Conservation (phyloP, 805 yeast species). For the Wickerhamomyces rabaulensis region DNA sequence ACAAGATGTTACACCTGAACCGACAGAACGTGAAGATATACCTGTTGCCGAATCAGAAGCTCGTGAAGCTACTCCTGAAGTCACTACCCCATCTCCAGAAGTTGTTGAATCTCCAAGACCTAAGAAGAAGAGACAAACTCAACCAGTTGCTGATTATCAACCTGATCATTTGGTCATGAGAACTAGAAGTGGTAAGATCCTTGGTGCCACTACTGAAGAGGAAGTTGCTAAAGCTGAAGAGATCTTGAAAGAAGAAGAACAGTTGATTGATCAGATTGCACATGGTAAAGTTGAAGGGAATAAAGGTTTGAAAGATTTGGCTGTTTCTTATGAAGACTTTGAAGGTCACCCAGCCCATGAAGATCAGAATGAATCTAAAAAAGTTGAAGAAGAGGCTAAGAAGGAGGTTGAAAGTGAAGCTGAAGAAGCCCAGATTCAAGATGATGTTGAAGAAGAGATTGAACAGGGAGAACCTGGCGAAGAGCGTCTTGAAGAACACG, state of each 20-base stretch:
- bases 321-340: slow-evolving; percentile 10
- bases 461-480: slow-evolving; percentile 2
- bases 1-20: not conserved
- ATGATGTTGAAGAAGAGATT: slow-evolving; percentile 3
- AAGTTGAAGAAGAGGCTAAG: not conserved
- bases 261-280: slow-evolving; percentile 16
- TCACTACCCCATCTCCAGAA: not conserved
- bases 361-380: not conserved
- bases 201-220: slow-evolving; percentile 24
- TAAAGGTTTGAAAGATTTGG: slow-evolving; percentile 8
- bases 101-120: not conserved
- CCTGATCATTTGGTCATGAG: slow-evolving; percentile 20
- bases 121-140: not conserved
- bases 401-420: too few species aligned
- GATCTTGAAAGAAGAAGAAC: slow-evolving; percentile 16
- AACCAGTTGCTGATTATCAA: not conserved
- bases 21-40: not conserved
- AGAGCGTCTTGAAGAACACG: not conserved
- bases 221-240: slow-evolving; percentile 20
- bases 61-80: not conserved
- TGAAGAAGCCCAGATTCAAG: not conserved
- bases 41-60: not conserved
- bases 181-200: slow-evolving; percentile 26
- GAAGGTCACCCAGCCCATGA: slow-evolving; percentile 5
- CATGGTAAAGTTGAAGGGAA: slow-evolving; percentile 11